Conservation (phyloP, 2,329 filamentous ascomycete species). For the Ophiocordyceps robertsii region DNA sequence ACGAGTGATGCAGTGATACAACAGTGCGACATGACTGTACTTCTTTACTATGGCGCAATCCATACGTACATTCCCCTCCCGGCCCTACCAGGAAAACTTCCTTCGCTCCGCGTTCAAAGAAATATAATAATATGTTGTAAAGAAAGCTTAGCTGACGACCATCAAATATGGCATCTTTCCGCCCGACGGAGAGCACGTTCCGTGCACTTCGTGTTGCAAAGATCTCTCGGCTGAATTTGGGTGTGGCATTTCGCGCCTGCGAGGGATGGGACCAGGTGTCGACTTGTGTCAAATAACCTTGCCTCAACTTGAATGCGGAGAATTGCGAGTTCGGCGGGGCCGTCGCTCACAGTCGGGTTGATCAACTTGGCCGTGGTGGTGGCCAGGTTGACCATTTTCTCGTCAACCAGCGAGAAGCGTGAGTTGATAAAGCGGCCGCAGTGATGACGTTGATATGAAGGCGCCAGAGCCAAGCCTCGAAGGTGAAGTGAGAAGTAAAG, state of each 20-base stretch:
- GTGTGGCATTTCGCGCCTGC: too few species aligned
- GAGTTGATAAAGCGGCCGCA: constrained; percentile 1
- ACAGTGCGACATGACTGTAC: constrained; percentile 7
- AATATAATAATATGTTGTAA: constrained; percentile 13
- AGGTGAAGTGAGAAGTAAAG: constrained; percentile 18
- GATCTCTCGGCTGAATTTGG: too few species aligned
- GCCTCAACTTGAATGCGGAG: too few species aligned
- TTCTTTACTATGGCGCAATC: constrained; percentile 15
- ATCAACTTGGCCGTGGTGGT: too few species aligned
- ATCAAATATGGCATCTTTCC: not conserved
- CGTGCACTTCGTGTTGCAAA: too few species aligned
- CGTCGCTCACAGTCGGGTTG: too few species aligned
- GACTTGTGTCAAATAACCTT: too few species aligned
- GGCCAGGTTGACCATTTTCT: too few species aligned
- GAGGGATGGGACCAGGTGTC: too few species aligned
- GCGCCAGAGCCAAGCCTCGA: constrained; percentile 14
- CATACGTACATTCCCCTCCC: constrained; percentile 15
- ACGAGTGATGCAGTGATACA: too few species aligned
- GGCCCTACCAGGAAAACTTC: constrained; percentile 1
- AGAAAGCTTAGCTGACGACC: constrained; percentile 10
- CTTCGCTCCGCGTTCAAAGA: constrained; percentile 7
- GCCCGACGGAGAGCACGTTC: not conserved
- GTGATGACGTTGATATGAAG: constrained; percentile 4
- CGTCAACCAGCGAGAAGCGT: too few species aligned
- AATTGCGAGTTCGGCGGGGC: too few species aligned